Evolutionary conservation across 164 flowering plant species (phyloP).

Genomic region (Sextonia rubra): DNA sequence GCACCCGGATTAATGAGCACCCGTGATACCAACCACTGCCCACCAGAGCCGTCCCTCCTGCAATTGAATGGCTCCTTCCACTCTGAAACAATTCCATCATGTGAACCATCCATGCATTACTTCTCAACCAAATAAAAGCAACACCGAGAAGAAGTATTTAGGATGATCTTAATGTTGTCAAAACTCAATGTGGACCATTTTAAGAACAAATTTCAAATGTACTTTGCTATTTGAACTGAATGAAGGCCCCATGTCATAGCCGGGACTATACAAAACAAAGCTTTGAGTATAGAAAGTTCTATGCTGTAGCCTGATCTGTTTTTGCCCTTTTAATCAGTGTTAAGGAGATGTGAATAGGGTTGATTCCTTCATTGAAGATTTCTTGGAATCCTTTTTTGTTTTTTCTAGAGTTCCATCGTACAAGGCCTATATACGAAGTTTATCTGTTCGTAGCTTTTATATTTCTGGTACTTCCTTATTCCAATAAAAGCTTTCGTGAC

Average conservation of each 20-base stretch:
- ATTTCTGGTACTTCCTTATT: too few relatives aligned
- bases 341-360: too few relatives aligned
- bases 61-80: constrained; percentile 74
- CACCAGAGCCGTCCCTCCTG: constrained; percentile 89
- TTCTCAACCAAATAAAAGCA: not conserved
- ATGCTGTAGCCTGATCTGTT: not conserved
- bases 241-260: not conserved
- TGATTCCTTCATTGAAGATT: not conserved
- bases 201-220: not conserved
- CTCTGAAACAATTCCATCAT: constrained; percentile 45
- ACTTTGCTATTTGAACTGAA: not conserved
- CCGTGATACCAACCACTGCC: constrained; percentile 76
- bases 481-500: too few relatives aligned
- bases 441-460: too few relatives aligned
- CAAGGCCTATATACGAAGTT: too few relatives aligned
- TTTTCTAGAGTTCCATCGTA: too few relatives aligned
- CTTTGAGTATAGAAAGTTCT: not conserved
- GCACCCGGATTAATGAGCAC: too few relatives aligned
- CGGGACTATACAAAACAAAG: too few relatives aligned
- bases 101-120: not conserved
- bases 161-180: too few relatives aligned
- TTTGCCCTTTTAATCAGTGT: not conserved
- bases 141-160: too few relatives aligned
- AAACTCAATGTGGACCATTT: too few relatives aligned
- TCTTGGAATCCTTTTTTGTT: too few relatives aligned